A percentile compares a stretch with the other conserved stretches of the same genome.
phyloP scores from a whole-genome alignment of 2,329 filamentous ascomycete species.

The Pestalotiopsis fici region DNA sequence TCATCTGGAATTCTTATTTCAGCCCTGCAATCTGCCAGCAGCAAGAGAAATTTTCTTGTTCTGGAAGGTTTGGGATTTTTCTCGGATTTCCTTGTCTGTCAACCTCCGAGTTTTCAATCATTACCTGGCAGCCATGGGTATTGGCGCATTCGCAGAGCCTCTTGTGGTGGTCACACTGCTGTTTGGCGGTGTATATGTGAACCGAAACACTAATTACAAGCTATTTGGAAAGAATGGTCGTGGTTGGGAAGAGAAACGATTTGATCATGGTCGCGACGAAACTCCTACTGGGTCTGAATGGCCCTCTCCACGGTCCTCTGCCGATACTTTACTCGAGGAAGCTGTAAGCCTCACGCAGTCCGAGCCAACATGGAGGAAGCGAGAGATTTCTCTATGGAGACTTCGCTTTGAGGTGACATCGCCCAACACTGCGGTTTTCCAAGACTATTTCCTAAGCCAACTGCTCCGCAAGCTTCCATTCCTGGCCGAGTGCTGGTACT shows the following conservation, averaged over 20 bases:
- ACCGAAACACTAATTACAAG: slow-evolving; percentile 39
- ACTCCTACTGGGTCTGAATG: neutral
- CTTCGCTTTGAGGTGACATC: slow-evolving; percentile 50
- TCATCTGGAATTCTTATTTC: neutral
- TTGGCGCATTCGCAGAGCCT: slow-evolving; percentile 42
- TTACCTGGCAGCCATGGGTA: slow-evolving; percentile 29
- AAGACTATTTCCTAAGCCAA: slow-evolving; percentile 61
- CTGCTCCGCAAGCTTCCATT: slow-evolving; percentile 70
- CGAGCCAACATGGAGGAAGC: slow-evolving; percentile 27
- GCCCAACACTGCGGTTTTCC: slow-evolving; percentile 63
- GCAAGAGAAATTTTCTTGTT: no score
- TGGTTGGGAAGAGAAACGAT: slow-evolving; percentile 9
- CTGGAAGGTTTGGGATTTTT: neutral
- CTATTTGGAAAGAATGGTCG: slow-evolving; percentile 6
- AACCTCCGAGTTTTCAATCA: neutral
- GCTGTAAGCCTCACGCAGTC: slow-evolving; percentile 28
- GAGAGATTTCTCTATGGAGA: slow-evolving; percentile 36
- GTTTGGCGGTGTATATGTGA: slow-evolving; percentile 45
- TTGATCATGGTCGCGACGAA: neutral
- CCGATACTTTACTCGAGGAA: slow-evolving; percentile 49
- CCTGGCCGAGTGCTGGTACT: slow-evolving; percentile 75
- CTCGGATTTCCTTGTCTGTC: neutral
- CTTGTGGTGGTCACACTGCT: slow-evolving; percentile 42
- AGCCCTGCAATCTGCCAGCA: neutral
- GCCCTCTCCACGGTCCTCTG: neutral